Evolutionary conservation across 2,329 filamentous ascomycete species (phyloP).

Genomic region (Curvularia verruculosa): DNA sequence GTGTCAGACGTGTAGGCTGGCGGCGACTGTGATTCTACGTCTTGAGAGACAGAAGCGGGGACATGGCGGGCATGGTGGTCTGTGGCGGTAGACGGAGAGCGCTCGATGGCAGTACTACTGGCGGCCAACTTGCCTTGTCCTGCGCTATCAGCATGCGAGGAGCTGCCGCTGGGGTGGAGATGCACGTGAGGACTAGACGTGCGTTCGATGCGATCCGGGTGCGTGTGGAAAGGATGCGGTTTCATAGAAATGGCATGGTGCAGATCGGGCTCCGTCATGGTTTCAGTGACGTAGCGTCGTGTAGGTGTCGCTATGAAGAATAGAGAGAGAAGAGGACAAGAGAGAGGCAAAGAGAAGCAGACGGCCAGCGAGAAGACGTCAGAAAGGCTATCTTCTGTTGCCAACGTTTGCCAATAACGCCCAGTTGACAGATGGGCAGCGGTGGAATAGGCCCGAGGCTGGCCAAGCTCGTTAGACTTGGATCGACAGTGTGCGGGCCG

Average conservation of each 20-base stretch:
- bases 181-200: constrained; percentile 39
- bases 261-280: constrained; percentile 54
- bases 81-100: constrained; percentile 28
- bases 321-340: too few relatives aligned
- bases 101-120: constrained; percentile 51
- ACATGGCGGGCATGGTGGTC: constrained; percentile 48
- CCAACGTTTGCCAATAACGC: neutral
- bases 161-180: constrained; percentile 22
- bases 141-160: constrained; percentile 23
- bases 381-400: neutral
- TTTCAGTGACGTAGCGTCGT: constrained; percentile 16
- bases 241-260: constrained; percentile 57
- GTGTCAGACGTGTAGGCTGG: constrained; percentile 67
- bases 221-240: constrained; percentile 51
- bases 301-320: neutral
- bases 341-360: neutral
- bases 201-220: constrained; percentile 37
- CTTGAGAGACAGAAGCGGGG: constrained; percentile 34
- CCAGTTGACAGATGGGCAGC: neutral
- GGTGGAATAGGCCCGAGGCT: constrained; percentile 1
- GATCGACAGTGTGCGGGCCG: constrained; percentile 5
- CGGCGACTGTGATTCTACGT: constrained; percentile 57
- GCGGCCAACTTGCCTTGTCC: constrained; percentile 34
- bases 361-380: neutral
- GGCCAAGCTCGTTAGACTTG: neutral